Evolutionary conservation across 371 early-diverging fungal genomes (phyloP), one percentile per base, ranked within the genome.

Genomic region (Mortierella sp.): DNA sequence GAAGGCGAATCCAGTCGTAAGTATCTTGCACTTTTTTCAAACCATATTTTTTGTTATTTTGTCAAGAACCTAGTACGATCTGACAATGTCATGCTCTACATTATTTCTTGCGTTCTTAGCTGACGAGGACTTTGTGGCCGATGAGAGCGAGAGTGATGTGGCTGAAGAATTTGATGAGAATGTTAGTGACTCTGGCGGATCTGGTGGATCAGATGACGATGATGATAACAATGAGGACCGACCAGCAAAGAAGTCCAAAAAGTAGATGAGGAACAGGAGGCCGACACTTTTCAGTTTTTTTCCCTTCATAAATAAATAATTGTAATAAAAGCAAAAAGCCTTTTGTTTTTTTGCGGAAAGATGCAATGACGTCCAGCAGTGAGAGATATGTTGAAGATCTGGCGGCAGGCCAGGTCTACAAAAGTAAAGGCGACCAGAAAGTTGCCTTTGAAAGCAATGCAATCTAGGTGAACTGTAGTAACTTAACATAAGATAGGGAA

Each of bases 71-170:
- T n/a, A n/a, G n/a, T n/a, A n/a, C n/a, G n/a, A n/a, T n/a, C n/a
- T n/a, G n/a, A n/a, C n/a, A n/a, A n/a, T n/a, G n/a, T n/a, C n/a
- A n/a, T n/a, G n/a, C 31, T 47, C 42, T 30, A 51, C 63, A 43
- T 28, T 31, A 53, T 32, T 49, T 28, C 34, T 21, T 50, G 23
- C 60, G 17, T 9, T n/a, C 24, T 39, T 80, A 89, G 93, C 92
- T 78, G 95, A 95, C 81, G 94, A 94, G 83, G 95, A 94, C 82
- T 97, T 95, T 81, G 91, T 92, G 9, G 96, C 92, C 31, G 93
- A n/a, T n/a, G n/a, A 90, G 11, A 88, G 84, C 46, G 93, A 89
- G 64, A 91, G 92, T 72, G 97, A 97, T 72, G 93, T 94, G 2
- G 90, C 89, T 9, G 95, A 96, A 76, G 98, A 97, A 70, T 97